Base-by-base conservation (phyloP, 2,329 filamentous ascomycete species). In the Colletotrichum sp. region DNA sequence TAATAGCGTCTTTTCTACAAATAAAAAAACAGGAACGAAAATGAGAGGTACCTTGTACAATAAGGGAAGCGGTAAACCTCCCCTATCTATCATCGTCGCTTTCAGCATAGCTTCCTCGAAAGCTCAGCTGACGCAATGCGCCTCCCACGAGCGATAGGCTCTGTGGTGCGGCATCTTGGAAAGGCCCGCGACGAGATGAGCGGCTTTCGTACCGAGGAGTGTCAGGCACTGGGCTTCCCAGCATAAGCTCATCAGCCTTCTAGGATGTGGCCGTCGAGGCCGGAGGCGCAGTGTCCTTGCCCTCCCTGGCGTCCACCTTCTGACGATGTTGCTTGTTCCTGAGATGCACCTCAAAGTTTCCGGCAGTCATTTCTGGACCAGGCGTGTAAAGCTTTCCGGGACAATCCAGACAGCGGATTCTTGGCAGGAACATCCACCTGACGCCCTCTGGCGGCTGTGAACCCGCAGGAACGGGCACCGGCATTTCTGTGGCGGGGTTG, bases 331-430 rank as follows among this genome's bases (percentile, higher is more conserved):
- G 88, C 58, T 94, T 91, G 84, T 98, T 98, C 84, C 93, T 95
- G 64, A 98, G 88, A 86, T 99, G 97, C 2, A 97, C 92, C 85
- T 98, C 95, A 77, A 99, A 99, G 81, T 98, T 98, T 61, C 93
- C 93, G 7, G 96, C 94, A 4, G 95, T 96, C 82, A 91, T 94
- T 28, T 94, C 95, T 0, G 96, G 95, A 0, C 96, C 95, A 0
- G 96, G 95, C 0, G 96, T 98, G 84, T 99, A 99, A 13, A 98
- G 88, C 84, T 98, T 98, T 34, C 95, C 95, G 0, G 95, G 95
- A 82, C 97, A 98, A 83, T 99, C 97, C 62, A 94, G 91, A 83
- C 97, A 99, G 74, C 95, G 91, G 77, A 99, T 98, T 66, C 97
- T 90, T 10, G 97, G 97, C 65, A 98, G 88, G 85, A 94, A 98